Conservation (phyloP, 331 rosid species). For the Acacia concinna region DNA sequence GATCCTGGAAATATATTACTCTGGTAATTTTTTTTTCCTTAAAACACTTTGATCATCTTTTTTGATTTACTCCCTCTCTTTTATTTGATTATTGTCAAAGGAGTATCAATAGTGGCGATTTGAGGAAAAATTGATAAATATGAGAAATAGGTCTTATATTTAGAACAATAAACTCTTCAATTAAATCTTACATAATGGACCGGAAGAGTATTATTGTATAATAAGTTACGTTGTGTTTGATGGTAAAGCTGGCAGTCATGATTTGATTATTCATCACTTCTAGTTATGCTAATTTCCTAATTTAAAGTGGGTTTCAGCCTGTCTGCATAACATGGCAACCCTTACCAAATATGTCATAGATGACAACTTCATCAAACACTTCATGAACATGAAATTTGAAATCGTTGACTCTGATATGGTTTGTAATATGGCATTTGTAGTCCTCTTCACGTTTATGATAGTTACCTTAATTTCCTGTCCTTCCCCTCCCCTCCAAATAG, state of each 20-base stretch:
- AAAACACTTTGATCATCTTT: too few relatives aligned
- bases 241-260: slow-evolving; percentile 10
- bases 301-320: not conserved
- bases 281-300: slow-evolving; percentile 16
- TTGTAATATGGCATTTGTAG: not conserved
- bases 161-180: too few relatives aligned
- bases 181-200: too few relatives aligned
- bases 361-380: not conserved
- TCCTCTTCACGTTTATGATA: slow-evolving; percentile 9
- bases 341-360: not conserved
- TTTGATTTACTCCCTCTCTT: too few relatives aligned
- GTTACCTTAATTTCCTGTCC: slow-evolving; percentile 7
- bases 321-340: slow-evolving; percentile 20
- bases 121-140: too few relatives aligned
- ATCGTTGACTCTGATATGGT: slow-evolving; percentile 13
- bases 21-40: too few relatives aligned
- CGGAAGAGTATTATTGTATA: not conserved
- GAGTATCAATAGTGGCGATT: too few relatives aligned
- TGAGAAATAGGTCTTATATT: too few relatives aligned
- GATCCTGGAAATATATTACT: slow-evolving; percentile 9
- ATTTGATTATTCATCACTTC: not conserved
- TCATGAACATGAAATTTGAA: slow-evolving; percentile 9
- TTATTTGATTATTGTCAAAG: too few relatives aligned
- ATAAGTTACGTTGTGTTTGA: not conserved
- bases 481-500: too few relatives aligned